Evolutionary conservation across 202 grass and related monocot species (phyloP), one percentile per base, ranked within the genome.

Genomic region (Cymbopogon flexuosus): DNA sequence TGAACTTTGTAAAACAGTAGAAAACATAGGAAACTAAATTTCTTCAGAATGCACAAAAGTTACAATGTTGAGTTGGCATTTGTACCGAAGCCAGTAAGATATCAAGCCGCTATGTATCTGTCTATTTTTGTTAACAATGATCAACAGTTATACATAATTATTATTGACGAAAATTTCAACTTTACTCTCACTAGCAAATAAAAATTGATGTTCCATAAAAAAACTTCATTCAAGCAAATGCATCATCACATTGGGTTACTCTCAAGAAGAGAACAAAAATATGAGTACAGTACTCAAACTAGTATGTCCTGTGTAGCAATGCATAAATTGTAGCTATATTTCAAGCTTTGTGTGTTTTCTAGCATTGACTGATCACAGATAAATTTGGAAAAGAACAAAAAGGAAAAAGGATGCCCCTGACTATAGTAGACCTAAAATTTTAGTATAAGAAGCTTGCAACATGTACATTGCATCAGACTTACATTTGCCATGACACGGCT

Each of bases 1-100:
- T 74, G 40, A 16, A 65, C 2, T 13, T 19, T 16, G 41, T 21
- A 60, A 49, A 65, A 73, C 36, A 79, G 13, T 23, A 62, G 34
- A 68, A 87, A 35, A 59, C 46, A 71, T 71, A 68, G 21, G 37
- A 70, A 76, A 13, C 31, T 1, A 22, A 41, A 71, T 64, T 64
- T 84, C 2, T 24, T 31, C 37, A 5, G 27, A 84, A 81, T 77
- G 29, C 21, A 61, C 3, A 0, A 1, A 34, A 64, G 27, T 29
- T 52, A 76, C 1, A 10, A 75, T 79, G 42, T 66, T 62, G 75
- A 29, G 69, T 19, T 37, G 2, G 14, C 10, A 6, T n/a, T 51
- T 79, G 19, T 49, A 15, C 45, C 45, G 16, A 49, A 49, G 45
- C 45, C 14, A 77, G 22, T 39, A 60, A 65, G 61, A 21, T 83